Evolutionary conservation across 164 flowering plant genomes (phyloP), one percentile per base, ranked within the genome.

Genomic region (Nymphaea colorata): DNA sequence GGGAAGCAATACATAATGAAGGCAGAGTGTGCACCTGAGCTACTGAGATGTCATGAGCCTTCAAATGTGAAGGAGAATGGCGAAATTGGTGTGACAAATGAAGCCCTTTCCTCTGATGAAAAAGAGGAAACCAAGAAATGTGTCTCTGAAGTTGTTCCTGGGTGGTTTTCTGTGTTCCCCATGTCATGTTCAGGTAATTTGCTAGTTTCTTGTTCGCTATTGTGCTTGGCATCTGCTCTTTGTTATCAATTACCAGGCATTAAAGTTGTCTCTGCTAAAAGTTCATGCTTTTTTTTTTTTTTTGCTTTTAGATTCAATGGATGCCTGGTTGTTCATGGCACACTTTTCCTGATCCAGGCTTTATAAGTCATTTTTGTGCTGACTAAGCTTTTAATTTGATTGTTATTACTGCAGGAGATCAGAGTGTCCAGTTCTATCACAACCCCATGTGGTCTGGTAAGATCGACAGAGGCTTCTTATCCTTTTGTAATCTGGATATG

Each of bases 381-480:
- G 42, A 64, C 64, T 7, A 57, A 3, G 3, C 17, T 43, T 43
- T 59, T 59, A 43, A 51, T 64, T 43, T 12, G 61, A 62, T 53
- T 2, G 42, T 66, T 16, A 11, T 43, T 76, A 43, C 83, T 85
- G 94, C 68, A 64, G 79, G 76, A 66, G 63, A 66, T 72, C 69
- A 65, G 67, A 82, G 79, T 44, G 62, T 5, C 43, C 67, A 80
- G 47, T 94, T 85, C 72, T 94, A 80, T 78, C 88, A 94, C 86
- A 94, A 91, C 63, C 99, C 99, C 12, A 94, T 94, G 99, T 94
- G 99, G 99, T 97, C 95, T 63, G 99, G 99, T 94, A 76, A 44
- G 78, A 25, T 25, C 36, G 1, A 10, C 45, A 12, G 25, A 12
- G 2, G 16, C 16, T 43, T 68, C 41, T 68, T 41, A 3, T 1